Base-by-base conservation (phyloP, 2,329 filamentous ascomycete species). In the Monilinia vaccinii-corymbosi region DNA sequence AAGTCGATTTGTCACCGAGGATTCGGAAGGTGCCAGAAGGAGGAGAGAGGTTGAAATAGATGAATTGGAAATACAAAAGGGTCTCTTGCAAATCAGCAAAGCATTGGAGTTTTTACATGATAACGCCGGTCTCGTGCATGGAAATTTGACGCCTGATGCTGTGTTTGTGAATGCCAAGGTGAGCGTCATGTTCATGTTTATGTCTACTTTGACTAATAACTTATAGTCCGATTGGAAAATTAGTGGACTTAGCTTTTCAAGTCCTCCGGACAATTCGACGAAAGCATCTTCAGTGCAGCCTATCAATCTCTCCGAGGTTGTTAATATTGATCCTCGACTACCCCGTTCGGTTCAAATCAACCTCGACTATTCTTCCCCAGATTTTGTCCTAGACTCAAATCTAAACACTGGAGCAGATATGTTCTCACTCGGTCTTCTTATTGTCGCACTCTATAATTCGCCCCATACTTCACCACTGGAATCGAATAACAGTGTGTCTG, bases 11-110 rank as follows among this genome's bases (percentile, higher is more conserved):
- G 87, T 94, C 58, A 85, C 89, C 1, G 90, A 94, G 70, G 88
- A 91, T 66, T 78, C 86, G 0, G 87, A 92, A 66, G 89, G 89
- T 40, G 84, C 83, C 53, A 80, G 84, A 65, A 81, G 85, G 67
- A 79, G 90, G 68, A 81, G 89, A 67, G 92, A 97, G 70, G 75
- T 97, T 16, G 93, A 97, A 72, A 90, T 99, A 63, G 94, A 99
- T 71, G 94, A 97, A 75, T 78, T 99, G 61, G 94, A 99, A 74
- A 95, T 97, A 68, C 94, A 99, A 73, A 99, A 99, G 75, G 94
- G 94, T 0, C 74, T 99, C 64, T 76, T 97, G 62, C 94, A 99
- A 73, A 82, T 99, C 64, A 92, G 88, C 70, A 97, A 97, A 73
- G 93, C 92, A 3, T 78, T 97, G 34, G 93, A 97, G 74, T 97